Base-by-base conservation (phyloP, 768 basidiomycete species). In the Astraeus odoratus region DNA sequence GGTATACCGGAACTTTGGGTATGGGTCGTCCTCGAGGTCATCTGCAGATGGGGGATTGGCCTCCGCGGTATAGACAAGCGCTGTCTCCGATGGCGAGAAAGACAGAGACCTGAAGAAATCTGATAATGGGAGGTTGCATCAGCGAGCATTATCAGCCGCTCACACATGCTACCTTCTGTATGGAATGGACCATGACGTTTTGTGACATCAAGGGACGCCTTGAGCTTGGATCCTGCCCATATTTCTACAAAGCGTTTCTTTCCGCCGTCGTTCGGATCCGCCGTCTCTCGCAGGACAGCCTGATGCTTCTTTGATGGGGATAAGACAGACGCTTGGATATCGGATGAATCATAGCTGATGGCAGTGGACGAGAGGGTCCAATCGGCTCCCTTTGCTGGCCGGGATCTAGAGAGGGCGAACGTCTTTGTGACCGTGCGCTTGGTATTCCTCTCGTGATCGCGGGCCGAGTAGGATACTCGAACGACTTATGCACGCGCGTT, bases 1-100 rank as follows among this genome's bases (percentile, higher is more conserved):
- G 1, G 54, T 65, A 57, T 73, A 86, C 20, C 68, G 63, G 50
- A 78, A 84, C 43, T 75, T 75, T 22, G 54, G 55, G 50, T 64
- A 60, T 18, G 55, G 51, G 36, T 56, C 54, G 4, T 53, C 47
- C 16, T 60, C 57, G 4, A 63, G 63, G 8, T 44, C 50, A 22
- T 51, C 51, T 4, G 31, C 24, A 5, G 44, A 41, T 3, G 50
- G 49, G 5, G 51, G 44, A 13, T 75, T 78, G 0, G 61, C 69
- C 54, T 86, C 84, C 3, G 83, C 84, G 3, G 71, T 69, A 49
- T 86, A 86, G 12, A 83, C 52, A 8, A 86, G 52, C 0, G 72
- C 68, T 3, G 64, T 59, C 47, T 80, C 77, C 2, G 73, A 68
- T 1, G 72, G 70, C 4, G 76, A 71, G 58, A 85, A 86, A 0